Base-by-base conservation (phyloP, 108 stramenopile genomes). In the Nitzschia sp. region DNA sequence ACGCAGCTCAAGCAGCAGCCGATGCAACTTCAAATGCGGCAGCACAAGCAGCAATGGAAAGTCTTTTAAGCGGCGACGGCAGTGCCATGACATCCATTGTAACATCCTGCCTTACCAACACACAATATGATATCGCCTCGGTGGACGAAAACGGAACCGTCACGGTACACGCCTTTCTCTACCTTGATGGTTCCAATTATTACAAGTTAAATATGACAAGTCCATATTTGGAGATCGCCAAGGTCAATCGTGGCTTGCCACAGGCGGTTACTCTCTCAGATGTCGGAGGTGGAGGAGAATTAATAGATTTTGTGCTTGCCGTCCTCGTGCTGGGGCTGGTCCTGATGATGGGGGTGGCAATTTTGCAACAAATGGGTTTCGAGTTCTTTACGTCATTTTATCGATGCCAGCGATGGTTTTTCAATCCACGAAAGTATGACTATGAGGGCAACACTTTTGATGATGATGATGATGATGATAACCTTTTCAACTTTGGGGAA, bases 41-140 rank as follows among this genome's bases (percentile, higher is more conserved):
- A 18, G 71, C 83, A 30, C 80, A 82, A 64, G 78, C 74, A 53
- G 67, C 71, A 1, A 71, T 64, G 66, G 82, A 83, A 21, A 66
- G 54, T 13, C 27, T 94, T 8, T 65, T 91, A 35, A 86, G 88
- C 54, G 93, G 90, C 27, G 88, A 90, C 78, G 93, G 93, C 42
- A 56, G 38, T 30, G 54, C 73, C 18, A 86, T 91, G 79, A 81
- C 81, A 55, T 75, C 77, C 13, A 71, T 88, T 17, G 47, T 89
- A 29, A 68, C 82, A 0, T 58, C 49, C 29, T 94, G 93, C 58
- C 82, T 91, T 31, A 73, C 80, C 15, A 83, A 94, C 75, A 85
- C 88, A 29, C 78, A 77, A 65, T 94, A 86, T 71, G 83, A 75
- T 11, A 84, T 94, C 15, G 66, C 60, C 13, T 45, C 26, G 17